These are phyloP conservation scores for Myxozyma vanderwaltii DNA, from an alignment of 805 yeast species.

Conservation along the genomic window DNA sequence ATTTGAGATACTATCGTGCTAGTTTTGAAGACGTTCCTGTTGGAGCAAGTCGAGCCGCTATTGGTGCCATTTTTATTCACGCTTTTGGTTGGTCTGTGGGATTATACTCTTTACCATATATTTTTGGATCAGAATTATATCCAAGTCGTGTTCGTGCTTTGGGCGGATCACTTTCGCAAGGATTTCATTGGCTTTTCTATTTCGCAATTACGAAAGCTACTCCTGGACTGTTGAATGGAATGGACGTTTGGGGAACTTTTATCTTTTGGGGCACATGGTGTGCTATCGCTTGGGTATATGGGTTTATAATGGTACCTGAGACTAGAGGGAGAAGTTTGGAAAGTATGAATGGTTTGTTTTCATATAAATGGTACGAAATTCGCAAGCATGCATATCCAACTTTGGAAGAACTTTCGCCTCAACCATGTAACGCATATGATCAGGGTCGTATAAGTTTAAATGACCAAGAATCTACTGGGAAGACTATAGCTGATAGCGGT, in stretches of 20 bases:
- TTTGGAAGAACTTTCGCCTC: background rate
- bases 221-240: constrained; percentile 10
- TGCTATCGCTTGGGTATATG: constrained; percentile 18
- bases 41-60: constrained; percentile 20
- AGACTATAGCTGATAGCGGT: background rate
- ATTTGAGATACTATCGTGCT: constrained; percentile 5
- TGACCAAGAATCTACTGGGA: background rate
- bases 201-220: constrained; percentile 26
- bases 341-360: constrained; percentile 10
- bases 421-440: background rate
- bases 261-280: constrained; percentile 21
- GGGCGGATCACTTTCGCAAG: constrained; percentile 9
- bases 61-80: constrained; percentile 20
- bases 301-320: constrained; percentile 21
- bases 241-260: constrained; percentile 20
- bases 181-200: constrained; percentile 23
- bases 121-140: constrained; percentile 21
- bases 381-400: constrained; percentile 15
- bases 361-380: constrained; percentile 15
- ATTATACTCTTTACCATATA: constrained; percentile 14
- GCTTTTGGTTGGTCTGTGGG: constrained; percentile 23
- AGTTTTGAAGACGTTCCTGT: constrained; percentile 1
- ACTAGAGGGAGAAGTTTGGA: constrained; percentile 19
- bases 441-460: background rate
- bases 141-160: constrained; percentile 19